Conservation (phyloP, 139 green algal genomes). For the Chlamydomonas eustigma region DNA sequence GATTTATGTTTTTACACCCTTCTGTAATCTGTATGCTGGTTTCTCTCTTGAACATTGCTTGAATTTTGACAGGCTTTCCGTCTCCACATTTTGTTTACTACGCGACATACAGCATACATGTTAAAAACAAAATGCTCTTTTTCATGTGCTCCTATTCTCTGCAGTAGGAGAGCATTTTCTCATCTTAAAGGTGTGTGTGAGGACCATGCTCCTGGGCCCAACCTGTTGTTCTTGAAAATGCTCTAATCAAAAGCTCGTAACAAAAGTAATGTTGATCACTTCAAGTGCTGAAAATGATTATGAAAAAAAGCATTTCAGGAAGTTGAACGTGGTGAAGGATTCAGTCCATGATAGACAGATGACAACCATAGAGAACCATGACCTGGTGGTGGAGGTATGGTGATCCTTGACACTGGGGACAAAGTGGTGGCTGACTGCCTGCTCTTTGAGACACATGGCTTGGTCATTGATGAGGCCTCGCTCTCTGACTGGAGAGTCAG, state of each 20-base stretch:
- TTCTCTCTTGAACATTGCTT: too few species aligned
- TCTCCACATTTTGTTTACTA: too few species aligned
- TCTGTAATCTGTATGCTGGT: too few species aligned
- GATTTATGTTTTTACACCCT: too few species aligned
- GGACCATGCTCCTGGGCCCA: too few species aligned
- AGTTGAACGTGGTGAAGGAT: slow-evolving; percentile 88
- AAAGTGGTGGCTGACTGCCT: slow-evolving; percentile 72
- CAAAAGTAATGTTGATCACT: too few species aligned
- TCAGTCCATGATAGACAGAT: slow-evolving; percentile 62
- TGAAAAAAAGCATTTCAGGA: slow-evolving; percentile 91
- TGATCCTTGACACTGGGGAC: slow-evolving; percentile 89
- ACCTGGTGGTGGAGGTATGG: slow-evolving; percentile 89
- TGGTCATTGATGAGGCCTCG: slow-evolving; percentile 90
- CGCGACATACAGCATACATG: too few species aligned
- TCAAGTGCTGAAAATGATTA: slow-evolving; percentile 91
- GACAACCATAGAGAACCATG: slow-evolving; percentile 60
- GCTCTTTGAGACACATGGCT: slow-evolving; percentile 13
- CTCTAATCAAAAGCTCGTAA: too few species aligned
- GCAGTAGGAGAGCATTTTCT: slow-evolving; percentile 64
- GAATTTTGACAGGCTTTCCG: too few species aligned
- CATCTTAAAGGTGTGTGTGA: too few species aligned
- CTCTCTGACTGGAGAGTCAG: slow-evolving; percentile 90
- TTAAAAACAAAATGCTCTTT: too few species aligned
- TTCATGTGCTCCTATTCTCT: slow-evolving; percentile 84
- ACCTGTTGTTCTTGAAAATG: too few species aligned